A percentile compares a stretch with the other conserved stretches of the same genome.
Conservation (phyloP, 306 rosid genomes). For the Vachellia collinsii region DNA sequence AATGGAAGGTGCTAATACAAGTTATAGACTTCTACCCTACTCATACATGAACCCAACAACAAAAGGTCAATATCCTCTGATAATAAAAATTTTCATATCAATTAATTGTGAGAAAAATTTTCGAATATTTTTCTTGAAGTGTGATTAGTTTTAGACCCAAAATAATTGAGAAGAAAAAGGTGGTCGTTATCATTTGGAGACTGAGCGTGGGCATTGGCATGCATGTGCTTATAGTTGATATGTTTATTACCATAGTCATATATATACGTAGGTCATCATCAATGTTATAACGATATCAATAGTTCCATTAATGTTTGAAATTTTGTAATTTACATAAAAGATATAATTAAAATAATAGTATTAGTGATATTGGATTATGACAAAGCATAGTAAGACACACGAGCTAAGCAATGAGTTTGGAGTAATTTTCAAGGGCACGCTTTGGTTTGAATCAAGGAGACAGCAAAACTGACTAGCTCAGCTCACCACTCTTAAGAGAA, state of each 20-base stretch:
- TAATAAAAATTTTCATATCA: too few species aligned
- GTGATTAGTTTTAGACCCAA: too few species aligned
- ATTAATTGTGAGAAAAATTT: too few species aligned
- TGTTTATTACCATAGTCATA: slow-evolving; percentile 28
- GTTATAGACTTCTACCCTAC: too few species aligned
- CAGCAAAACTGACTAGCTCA: slow-evolving; percentile 69
- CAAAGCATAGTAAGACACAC: slow-evolving; percentile 52
- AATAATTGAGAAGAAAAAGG: too few species aligned
- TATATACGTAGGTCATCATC: slow-evolving; percentile 28
- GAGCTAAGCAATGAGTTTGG: slow-evolving; percentile 73
- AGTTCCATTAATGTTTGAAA: slow-evolving; percentile 40
- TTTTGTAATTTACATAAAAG: slow-evolving; percentile 3
- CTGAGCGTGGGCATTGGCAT: too few species aligned
- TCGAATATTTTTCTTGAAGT: too few species aligned
- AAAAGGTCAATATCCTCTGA: too few species aligned
- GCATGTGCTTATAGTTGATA: not conserved
- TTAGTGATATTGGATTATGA: slow-evolving; percentile 22
- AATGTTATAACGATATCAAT: slow-evolving; percentile 61
- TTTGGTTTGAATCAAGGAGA: slow-evolving; percentile 92
- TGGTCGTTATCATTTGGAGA: too few species aligned
- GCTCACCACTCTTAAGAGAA: slow-evolving; percentile 67
- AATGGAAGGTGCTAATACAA: too few species aligned
- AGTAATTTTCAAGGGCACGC: slow-evolving; percentile 89
- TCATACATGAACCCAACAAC: too few species aligned
- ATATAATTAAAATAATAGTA: not conserved